phyloP scores from a whole-genome alignment of 2,329 filamentous ascomycete genomes.

The Pseudogymnoascus sp. region DNA sequence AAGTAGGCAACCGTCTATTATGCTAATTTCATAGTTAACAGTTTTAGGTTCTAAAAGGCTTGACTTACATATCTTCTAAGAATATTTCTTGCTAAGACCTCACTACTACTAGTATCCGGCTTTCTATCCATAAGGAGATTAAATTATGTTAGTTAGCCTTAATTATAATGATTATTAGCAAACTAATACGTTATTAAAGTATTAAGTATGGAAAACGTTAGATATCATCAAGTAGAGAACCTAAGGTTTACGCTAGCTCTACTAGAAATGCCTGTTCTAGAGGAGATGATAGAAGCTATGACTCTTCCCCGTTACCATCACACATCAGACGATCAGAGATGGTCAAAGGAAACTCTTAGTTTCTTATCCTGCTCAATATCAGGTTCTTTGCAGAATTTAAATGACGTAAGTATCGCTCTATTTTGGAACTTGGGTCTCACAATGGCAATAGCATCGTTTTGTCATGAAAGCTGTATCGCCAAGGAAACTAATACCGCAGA shows the following conservation, averaged over 20 bases:
- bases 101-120: not conserved
- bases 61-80: not conserved
- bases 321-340: not conserved
- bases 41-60: not conserved
- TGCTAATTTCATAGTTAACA: not conserved
- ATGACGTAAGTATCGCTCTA: not conserved
- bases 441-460: not conserved
- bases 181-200: not conserved
- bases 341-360: not conserved
- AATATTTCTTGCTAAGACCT: not conserved
- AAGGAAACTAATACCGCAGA: not conserved
- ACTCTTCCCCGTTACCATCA: not conserved
- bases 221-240: not conserved
- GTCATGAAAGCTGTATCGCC: not conserved
- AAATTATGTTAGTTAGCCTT: not conserved
- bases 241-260: not conserved
- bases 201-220: not conserved
- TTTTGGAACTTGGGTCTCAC: not conserved
- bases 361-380: not conserved
- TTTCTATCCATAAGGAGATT: not conserved
- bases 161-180: not conserved
- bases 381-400: not conserved
- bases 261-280: not conserved
- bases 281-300: not conserved
- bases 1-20: not conserved